These are phyloP conservation scores for Botryotinia calthae DNA, from an alignment of 2,329 filamentous ascomycete species.

Conservation along the genomic window DNA sequence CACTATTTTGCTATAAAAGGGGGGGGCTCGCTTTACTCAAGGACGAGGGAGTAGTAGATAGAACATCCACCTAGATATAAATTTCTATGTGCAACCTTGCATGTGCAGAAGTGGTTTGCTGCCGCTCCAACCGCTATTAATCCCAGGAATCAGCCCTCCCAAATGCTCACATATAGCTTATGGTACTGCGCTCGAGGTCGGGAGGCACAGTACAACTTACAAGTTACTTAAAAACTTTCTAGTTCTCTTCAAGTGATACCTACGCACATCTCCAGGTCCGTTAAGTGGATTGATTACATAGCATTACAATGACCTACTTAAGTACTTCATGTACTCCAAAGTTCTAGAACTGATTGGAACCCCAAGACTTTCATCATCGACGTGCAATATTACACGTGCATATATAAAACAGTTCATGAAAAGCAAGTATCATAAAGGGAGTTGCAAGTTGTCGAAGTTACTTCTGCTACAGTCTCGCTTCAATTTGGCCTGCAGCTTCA, in stretches of 20 bases:
- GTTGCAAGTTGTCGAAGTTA: not conserved
- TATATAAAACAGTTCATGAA: not conserved
- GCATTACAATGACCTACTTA: not conserved
- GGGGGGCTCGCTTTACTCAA: not conserved
- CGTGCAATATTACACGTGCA: not conserved
- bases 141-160: not conserved
- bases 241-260: not conserved
- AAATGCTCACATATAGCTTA: not conserved
- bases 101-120: not conserved
- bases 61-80: not conserved
- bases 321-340: not conserved
- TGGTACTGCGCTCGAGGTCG: not conserved
- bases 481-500: not conserved
- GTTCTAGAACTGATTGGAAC: conserved; percentile 1
- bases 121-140: not conserved
- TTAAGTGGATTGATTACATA: not conserved
- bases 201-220: not conserved
- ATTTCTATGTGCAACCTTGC: not conserved
- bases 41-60: not conserved
- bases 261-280: not conserved
- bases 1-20: not conserved
- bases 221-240: not conserved
- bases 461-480: not conserved
- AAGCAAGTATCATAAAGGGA: not conserved
- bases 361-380: not conserved